A percentile compares a stretch with the other conserved stretches of the same genome.
phyloP scores from a whole-genome alignment of 345 rosid species.

The Brassica napus region Da-Ae NC_063436.1:3549501-3550000 shows the following conservation, averaged over 20 bases:
- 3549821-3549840: background rate
- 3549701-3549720: too few relatives aligned
- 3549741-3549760: too few relatives aligned
- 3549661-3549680: background rate
- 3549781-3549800: too few relatives aligned
- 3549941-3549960: background rate
- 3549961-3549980: background rate
- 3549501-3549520: slow-evolving; percentile 34
- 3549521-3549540: slow-evolving; percentile 21
- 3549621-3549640: background rate
- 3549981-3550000: background rate
- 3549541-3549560: background rate
- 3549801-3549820: too few relatives aligned
- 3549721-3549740: too few relatives aligned
- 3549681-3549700: background rate
- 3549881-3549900: too few relatives aligned
- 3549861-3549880: too few relatives aligned
- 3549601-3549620: slow-evolving; percentile 3
- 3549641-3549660: background rate
- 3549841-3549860: too few relatives aligned
- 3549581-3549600: background rate
- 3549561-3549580: slow-evolving; percentile 18
- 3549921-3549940: too few relatives aligned
- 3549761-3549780: too few relatives aligned
- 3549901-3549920: too few relatives aligned